A percentile compares a stretch with the other conserved stretches of the same genome.
Evolutionary conservation across 139 green algal species (phyloP).

Genomic region (Coccomyxa sp.): DNA sequence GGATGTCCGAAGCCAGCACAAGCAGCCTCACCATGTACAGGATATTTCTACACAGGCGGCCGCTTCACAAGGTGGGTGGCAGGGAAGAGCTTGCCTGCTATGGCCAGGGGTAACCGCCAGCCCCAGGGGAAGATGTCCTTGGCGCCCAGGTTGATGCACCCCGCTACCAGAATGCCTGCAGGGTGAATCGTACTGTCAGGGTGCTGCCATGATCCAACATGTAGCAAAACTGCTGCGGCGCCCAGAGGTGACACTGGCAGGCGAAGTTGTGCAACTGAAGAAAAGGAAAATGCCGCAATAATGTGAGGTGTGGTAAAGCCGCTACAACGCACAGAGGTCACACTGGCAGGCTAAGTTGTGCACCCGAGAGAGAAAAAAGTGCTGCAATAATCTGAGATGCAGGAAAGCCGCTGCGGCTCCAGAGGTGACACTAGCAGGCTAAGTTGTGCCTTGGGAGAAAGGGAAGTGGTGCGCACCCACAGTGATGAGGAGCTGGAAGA

Average conservation of each 20-base stretch:
- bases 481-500: conserved; percentile 64
- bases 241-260: neutral
- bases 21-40: no score
- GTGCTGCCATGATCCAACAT: no score
- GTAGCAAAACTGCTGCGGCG: no score
- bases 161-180: no score
- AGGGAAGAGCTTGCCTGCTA: no score
- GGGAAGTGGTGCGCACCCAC: neutral
- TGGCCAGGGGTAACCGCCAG: no score
- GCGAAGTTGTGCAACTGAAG: neutral
- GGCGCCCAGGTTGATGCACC: conserved; percentile 20
- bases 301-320: no score
- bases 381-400: neutral
- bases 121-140: conserved; percentile 6
- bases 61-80: no score
- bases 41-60: no score
- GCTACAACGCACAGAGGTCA: no score
- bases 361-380: neutral
- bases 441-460: neutral
- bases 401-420: neutral
- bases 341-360: neutral
- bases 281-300: neutral
- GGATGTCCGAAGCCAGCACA: no score
- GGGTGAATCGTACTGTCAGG: no score
- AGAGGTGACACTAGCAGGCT: neutral